These are phyloP conservation scores for Trichocomaceae sp. DNA, from an alignment of 2,329 filamentous ascomycete genomes.

Conservation along the genomic window DNA sequence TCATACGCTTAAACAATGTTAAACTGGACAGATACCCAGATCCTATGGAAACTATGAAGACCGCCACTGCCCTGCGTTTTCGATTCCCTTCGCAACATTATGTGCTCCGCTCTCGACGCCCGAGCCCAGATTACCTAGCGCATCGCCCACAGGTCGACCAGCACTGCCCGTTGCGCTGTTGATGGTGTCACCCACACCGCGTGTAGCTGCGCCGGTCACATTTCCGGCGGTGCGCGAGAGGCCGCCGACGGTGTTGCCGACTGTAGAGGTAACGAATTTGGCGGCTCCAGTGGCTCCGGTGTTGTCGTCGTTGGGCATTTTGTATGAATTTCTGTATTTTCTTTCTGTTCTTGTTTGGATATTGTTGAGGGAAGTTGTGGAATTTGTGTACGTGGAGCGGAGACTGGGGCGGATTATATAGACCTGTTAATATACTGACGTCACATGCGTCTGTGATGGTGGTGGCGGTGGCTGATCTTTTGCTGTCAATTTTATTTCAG, in stretches of 20 bases:
- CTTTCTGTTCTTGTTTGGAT: not conserved
- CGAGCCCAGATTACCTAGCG: constrained; percentile 46
- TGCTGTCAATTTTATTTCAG: too few species aligned
- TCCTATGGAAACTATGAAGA: not conserved
- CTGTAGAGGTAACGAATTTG: constrained; percentile 50
- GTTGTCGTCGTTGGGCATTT: constrained; percentile 12
- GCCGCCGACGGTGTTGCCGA: constrained; percentile 52
- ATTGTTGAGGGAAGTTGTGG: not conserved
- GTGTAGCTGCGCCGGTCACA: constrained; percentile 51
- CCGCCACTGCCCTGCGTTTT: constrained; percentile 52
- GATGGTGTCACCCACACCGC: constrained; percentile 53
- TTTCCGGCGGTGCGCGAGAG: constrained; percentile 49
- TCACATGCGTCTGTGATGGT: too few species aligned
- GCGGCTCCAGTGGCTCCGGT: constrained; percentile 46
- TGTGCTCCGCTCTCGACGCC: constrained; percentile 49
- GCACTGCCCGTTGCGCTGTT: constrained; percentile 48
- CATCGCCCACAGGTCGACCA: constrained; percentile 52
- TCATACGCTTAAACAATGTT: too few species aligned
- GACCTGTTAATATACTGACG: too few species aligned
- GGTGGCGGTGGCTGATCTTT: too few species aligned
- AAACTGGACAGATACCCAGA: not conserved
- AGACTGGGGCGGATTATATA: too few species aligned
- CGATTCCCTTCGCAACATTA: constrained; percentile 48
- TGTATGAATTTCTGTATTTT: not conserved
- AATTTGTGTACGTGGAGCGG: not conserved